Evolutionary conservation across 192 early-diverging fungal species (phyloP).

Genomic region (Mortierella claussenii): DNA sequence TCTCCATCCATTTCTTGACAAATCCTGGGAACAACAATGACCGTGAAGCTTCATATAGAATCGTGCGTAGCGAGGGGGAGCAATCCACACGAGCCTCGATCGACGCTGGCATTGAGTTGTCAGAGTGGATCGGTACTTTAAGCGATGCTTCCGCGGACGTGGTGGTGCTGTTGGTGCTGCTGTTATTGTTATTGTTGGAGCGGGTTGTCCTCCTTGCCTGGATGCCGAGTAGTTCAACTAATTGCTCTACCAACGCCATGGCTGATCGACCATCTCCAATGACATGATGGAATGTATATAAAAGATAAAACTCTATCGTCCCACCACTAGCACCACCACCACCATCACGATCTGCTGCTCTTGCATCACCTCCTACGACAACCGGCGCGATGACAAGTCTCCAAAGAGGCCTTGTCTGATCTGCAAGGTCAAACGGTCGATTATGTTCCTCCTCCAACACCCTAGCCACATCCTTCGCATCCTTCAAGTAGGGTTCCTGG

Average conservation of each 20-base stretch:
- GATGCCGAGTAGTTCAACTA: conserved; percentile 8
- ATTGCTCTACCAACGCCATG: conserved; percentile 27
- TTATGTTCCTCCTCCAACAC: conserved; percentile 44
- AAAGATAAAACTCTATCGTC: conserved; percentile 18
- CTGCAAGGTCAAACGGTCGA: conserved; percentile 26
- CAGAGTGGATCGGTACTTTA: conserved; percentile 7
- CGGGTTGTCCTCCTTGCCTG: not conserved
- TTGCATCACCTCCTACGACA: no score
- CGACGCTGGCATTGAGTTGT: conserved; percentile 13
- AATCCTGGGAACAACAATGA: conserved; percentile 26
- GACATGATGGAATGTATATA: conserved; percentile 46
- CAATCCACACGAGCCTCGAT: conserved; percentile 39
- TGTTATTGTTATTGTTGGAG: no score
- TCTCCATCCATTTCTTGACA: conserved; percentile 28
- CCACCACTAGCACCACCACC: no score
- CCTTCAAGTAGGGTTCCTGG: not conserved
- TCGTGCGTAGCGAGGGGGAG: conserved; percentile 27
- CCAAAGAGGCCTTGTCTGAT: conserved; percentile 26
- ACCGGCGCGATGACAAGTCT: conserved; percentile 17
- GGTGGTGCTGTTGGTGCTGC: not conserved
- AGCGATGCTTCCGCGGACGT: no score
- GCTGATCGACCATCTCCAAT: conserved; percentile 46
- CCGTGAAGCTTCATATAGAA: conserved; percentile 20
- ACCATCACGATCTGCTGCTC: no score
- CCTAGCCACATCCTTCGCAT: not conserved